phyloP scores from a whole-genome alignment of 495 filamentous ascomycete genomes.

The Collariella sp. region DNA sequence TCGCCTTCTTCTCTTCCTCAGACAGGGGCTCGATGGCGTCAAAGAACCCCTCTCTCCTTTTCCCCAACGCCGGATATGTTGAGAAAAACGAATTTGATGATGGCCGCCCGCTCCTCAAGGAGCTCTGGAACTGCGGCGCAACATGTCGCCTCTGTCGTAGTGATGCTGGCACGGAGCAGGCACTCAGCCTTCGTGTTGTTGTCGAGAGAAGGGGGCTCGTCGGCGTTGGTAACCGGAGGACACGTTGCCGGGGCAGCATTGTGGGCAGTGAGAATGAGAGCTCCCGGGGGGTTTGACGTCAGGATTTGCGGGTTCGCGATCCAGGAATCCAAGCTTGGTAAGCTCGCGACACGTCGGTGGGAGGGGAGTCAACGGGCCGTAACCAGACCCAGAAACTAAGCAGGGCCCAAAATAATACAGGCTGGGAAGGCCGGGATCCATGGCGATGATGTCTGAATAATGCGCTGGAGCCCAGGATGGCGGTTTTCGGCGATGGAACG shows the following conservation, averaged over 20 bases:
- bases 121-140: constrained; percentile 8
- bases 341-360: background rate
- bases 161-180: constrained; percentile 13
- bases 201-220: constrained; percentile 12
- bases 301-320: constrained; percentile 8
- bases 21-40: constrained; percentile 36
- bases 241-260: constrained; percentile 30
- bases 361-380: background rate
- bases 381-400: background rate
- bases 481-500: constrained; percentile 14
- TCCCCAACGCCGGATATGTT: constrained; percentile 27
- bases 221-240: constrained; percentile 20
- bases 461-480: constrained; percentile 7
- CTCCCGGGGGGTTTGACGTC: constrained; percentile 17
- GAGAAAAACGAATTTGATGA: constrained; percentile 31
- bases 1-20: constrained; percentile 42
- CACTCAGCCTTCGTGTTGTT: constrained; percentile 11
- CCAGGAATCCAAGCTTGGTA: background rate
- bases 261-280: constrained; percentile 6
- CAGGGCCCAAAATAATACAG: constrained; percentile 6
- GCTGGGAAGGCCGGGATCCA: constrained; percentile 13
- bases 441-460: constrained; percentile 26
- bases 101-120: constrained; percentile 14
- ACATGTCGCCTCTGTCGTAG: constrained; percentile 7
- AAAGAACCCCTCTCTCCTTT: constrained; percentile 41